A percentile compares a stretch with the other conserved stretches of the same genome.
phyloP scores from a whole-genome alignment of 768 basidiomycete genomes.

The Kwoniella dendrophila region DNA sequence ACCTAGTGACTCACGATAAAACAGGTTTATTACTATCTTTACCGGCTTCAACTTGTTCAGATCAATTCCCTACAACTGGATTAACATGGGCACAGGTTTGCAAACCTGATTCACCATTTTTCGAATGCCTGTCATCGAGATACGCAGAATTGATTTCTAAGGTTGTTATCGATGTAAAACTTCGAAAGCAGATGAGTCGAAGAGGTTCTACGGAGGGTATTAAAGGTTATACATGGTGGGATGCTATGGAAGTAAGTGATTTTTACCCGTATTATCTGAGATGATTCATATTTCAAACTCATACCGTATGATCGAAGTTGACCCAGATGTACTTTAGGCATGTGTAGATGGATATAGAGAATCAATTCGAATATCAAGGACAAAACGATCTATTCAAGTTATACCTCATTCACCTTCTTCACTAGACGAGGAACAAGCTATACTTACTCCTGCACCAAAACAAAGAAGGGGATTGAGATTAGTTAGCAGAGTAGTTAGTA shows the following conservation, averaged over 20 bases:
- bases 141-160: slow-evolving; percentile 47
- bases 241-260: slow-evolving; percentile 54
- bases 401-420: slow-evolving; percentile 21
- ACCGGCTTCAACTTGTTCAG: slow-evolving; percentile 19
- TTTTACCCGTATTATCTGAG: too few species aligned
- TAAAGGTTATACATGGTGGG: slow-evolving; percentile 55
- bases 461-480: slow-evolving; percentile 13
- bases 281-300: too few species aligned
- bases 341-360: slow-evolving; percentile 57
- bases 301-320: neutral
- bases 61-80: too few species aligned
- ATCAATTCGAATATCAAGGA: slow-evolving; percentile 37
- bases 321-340: slow-evolving; percentile 30
- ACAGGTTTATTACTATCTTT: slow-evolving; percentile 52
- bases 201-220: slow-evolving; percentile 47
- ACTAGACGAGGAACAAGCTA: neutral
- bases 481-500: slow-evolving; percentile 23
- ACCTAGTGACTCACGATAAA: slow-evolving; percentile 43
- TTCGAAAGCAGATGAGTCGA: slow-evolving; percentile 40
- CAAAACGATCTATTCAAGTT: slow-evolving; percentile 19
- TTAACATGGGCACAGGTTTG: slow-evolving; percentile 32
- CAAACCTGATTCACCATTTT: slow-evolving; percentile 31
- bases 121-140: slow-evolving; percentile 25
- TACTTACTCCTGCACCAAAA: neutral
- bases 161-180: slow-evolving; percentile 27